These are phyloP conservation scores for Dactylellina drechsleri DNA, from an alignment of 2,329 filamentous ascomycete species.

Conservation along the genomic window DNA sequence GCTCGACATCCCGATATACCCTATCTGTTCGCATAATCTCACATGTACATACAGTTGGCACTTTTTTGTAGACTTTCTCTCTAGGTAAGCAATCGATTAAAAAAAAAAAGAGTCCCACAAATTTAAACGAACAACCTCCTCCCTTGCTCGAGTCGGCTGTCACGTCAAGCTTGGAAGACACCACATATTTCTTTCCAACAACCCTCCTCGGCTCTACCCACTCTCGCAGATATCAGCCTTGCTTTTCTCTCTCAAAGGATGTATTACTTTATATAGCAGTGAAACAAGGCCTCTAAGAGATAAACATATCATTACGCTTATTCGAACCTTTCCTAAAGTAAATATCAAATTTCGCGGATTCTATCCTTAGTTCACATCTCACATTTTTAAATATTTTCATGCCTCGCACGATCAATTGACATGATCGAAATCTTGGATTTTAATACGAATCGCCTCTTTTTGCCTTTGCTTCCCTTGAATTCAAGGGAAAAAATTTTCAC, in stretches of 20 bases:
- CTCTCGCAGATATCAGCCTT: slow-evolving; percentile 12
- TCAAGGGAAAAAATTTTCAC: slow-evolving; percentile 7
- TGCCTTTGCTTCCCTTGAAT: not conserved
- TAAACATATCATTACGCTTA: slow-evolving; percentile 53
- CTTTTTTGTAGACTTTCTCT: not conserved
- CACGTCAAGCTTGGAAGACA: not conserved
- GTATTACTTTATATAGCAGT: slow-evolving; percentile 55
- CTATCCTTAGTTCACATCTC: slow-evolving; percentile 2
- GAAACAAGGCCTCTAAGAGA: slow-evolving; percentile 53
- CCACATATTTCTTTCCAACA: not conserved
- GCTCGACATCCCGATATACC: slow-evolving; percentile 32
- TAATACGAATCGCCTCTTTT: slow-evolving; percentile 21
- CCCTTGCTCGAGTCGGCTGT: slow-evolving; percentile 6
- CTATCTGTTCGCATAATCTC: slow-evolving; percentile 54
- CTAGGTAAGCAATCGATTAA: slow-evolving; percentile 7
- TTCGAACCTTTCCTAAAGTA: slow-evolving; percentile 47
- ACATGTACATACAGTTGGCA: slow-evolving; percentile 52
- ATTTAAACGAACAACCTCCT: slow-evolving; percentile 8
- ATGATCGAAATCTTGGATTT: not conserved
- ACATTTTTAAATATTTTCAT: not conserved
- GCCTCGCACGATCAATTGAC: not conserved
- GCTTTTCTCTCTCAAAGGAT: slow-evolving; percentile 4
- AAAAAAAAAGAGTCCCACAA: not conserved
- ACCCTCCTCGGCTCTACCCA: slow-evolving; percentile 1
- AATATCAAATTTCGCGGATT: slow-evolving; percentile 16